Base-by-base conservation (phyloP, 495 filamentous ascomycete species). In the Hyaloscypha finlandica region DNA sequence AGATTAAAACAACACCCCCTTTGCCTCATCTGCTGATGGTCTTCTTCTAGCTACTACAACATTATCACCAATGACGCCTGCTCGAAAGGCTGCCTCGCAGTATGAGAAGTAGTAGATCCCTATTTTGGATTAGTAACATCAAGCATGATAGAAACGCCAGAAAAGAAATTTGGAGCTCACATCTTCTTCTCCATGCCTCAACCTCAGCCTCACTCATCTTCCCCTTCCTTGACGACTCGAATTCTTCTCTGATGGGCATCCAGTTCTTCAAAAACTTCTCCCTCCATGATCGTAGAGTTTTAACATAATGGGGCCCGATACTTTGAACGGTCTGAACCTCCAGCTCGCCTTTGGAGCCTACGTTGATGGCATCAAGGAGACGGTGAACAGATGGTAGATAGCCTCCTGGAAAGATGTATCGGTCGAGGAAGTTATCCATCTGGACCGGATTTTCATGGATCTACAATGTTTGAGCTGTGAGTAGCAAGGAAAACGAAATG, bases 331-430 rank as follows among this genome's bases (percentile, higher is more conserved):
- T 80, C 57, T 89, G 83, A 8, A 91, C 78, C 59, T 90, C 78
- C 5, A 37, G 33, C 4, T 4, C 4, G 33, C 5, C 4, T 37
- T 37, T 37, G 11, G 33, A 37, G 33, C 29, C 84, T 30, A 73
- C 75, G 37, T 80, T 80, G 56, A 91, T 85, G 37, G 85, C 79
- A 53, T 81, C 78, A 19, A 89, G 76, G 30, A 90, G 77, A 68
- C 88, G 85, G 22, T 81, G 84, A 35, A 85, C 78, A 9, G 86
- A 89, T 14, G 88, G 88, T 0, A 91, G 78, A 71, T 91, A 88
- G 1, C 89, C 88, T 55, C 88, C 87, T 3, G 88, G 89, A 73
- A 91, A 91, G 64, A 91, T 90, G 70, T 90, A 90, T 61, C 83
- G 84, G 52, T 86, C 81, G 70, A 91, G 90, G 73, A 91, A 92